Percentiles rank a stretch among this genome's conserved stretches.
These are phyloP conservation scores for Paraphoma chrysanthemicola DNA, from an alignment of 2,329 filamentous ascomycete genomes.

Conservation along the genomic window DNA sequence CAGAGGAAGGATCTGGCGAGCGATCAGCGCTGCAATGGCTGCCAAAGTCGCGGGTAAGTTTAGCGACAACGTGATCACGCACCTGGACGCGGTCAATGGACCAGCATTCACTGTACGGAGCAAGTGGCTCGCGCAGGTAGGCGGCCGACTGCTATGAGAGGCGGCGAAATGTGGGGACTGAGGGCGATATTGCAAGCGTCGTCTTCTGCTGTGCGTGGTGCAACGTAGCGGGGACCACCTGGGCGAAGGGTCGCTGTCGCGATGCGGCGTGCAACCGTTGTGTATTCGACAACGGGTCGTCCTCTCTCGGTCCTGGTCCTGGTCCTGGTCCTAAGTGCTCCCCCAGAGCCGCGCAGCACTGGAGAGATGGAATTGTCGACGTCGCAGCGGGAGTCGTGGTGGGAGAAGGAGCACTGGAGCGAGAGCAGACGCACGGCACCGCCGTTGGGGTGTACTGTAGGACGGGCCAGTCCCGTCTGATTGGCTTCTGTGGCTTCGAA, in stretches of 20 bases:
- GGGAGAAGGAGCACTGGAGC: constrained; percentile 17
- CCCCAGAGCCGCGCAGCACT: constrained; percentile 16
- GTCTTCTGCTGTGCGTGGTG: constrained; percentile 18
- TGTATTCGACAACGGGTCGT: constrained; percentile 1
- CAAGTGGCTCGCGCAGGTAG: constrained; percentile 12
- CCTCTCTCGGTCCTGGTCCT: background rate
- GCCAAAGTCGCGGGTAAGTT: constrained; percentile 12
- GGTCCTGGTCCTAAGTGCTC: constrained; percentile 3
- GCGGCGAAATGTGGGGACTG: constrained; percentile 9
- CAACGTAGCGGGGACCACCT: constrained; percentile 28
- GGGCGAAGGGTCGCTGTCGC: constrained; percentile 10
- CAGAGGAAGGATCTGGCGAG: constrained; percentile 31
- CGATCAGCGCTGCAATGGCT: constrained; percentile 35
- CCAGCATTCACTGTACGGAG: constrained; percentile 39
- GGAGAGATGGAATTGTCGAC: constrained; percentile 31
- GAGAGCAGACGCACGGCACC: constrained; percentile 4
- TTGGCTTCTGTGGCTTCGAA: constrained; percentile 16
- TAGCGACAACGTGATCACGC: constrained; percentile 16
- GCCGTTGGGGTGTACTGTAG: constrained; percentile 4
- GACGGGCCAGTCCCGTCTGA: constrained; percentile 11
- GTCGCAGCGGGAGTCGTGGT: constrained; percentile 40
- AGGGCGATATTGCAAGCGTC: background rate
- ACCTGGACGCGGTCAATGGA: constrained; percentile 39
- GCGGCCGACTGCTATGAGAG: constrained; percentile 19
- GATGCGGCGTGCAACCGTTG: constrained; percentile 18